These are phyloP conservation scores for Geum urbanum DNA, from an alignment of 306 rosid genomes.

Conservation along the genomic window DNA sequence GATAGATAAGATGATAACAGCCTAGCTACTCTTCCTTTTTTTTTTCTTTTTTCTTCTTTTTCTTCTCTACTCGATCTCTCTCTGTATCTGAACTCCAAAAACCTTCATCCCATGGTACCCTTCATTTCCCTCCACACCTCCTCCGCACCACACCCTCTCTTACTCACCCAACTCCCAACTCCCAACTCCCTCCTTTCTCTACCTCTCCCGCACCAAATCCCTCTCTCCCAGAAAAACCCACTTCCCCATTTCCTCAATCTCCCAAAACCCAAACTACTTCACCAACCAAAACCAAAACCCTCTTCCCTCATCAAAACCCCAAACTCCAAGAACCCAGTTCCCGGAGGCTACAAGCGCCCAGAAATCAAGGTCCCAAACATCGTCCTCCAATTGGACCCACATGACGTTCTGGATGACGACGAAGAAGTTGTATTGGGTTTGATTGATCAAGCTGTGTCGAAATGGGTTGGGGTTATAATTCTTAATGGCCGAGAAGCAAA, in stretches of 20 bases:
- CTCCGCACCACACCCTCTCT: constrained; percentile 22
- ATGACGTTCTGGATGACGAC: constrained; percentile 41
- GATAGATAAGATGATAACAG: constrained; percentile 21
- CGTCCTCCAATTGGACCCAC: constrained; percentile 51
- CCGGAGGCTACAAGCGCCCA: constrained; percentile 90
- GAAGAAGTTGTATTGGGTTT: constrained; percentile 26
- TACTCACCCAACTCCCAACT: constrained; percentile 17
- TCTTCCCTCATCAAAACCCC: constrained; percentile 23
- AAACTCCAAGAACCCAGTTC: constrained; percentile 57
- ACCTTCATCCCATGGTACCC: constrained; percentile 39
- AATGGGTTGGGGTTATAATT: constrained; percentile 62
- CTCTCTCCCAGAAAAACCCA: constrained; percentile 30
- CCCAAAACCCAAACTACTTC: constrained; percentile 34
- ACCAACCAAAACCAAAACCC: constrained; percentile 20
- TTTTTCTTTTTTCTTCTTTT: background rate
- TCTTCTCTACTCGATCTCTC: background rate
- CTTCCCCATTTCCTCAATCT: constrained; percentile 27
- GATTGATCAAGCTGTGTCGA: constrained; percentile 63
- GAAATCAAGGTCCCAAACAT: constrained; percentile 64
- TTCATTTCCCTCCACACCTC: constrained; percentile 30
- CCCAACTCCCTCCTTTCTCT: constrained; percentile 24
- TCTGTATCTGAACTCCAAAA: constrained; percentile 7
- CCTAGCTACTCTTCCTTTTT: background rate
- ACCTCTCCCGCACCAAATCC: constrained; percentile 31
- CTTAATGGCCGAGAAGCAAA: constrained; percentile 46